Conservation (phyloP, 306 rosid genomes). For the Dalbergia oliveri region DNA sequence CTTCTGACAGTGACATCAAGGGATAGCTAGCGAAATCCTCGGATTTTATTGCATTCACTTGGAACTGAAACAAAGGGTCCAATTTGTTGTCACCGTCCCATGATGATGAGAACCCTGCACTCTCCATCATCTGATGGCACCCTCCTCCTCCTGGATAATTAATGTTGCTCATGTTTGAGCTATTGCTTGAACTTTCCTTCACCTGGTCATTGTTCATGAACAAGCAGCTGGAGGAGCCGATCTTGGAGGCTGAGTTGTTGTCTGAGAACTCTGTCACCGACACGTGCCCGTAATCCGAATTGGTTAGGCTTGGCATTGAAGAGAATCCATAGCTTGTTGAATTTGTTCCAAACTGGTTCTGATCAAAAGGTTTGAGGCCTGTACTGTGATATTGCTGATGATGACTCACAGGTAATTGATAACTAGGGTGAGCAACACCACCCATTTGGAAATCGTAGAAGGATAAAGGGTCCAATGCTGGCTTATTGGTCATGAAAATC, state of each 20-base stretch:
- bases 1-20: conserved; percentile 77
- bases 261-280: conserved; percentile 76
- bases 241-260: conserved; percentile 68
- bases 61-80: conserved; percentile 71
- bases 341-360: conserved; percentile 47
- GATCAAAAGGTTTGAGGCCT: conserved; percentile 41
- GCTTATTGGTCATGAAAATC: conserved; percentile 43
- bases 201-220: conserved; percentile 63
- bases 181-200: conserved; percentile 85
- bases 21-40: conserved; percentile 87
- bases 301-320: conserved; percentile 82
- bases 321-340: conserved; percentile 58
- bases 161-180: conserved; percentile 73
- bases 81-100: conserved; percentile 78
- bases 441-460: conserved; percentile 63
- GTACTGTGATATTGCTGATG: conserved; percentile 11
- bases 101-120: conserved; percentile 52
- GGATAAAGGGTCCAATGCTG: conserved; percentile 63
- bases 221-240: conserved; percentile 47
- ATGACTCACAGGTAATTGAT: conserved; percentile 48
- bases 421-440: conserved; percentile 39
- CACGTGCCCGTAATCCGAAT: conserved; percentile 71
- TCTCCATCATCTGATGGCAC: conserved; percentile 56
- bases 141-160: conserved; percentile 57
- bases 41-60: conserved; percentile 62